Evolutionary conservation across 371 early-diverging fungal species (phyloP), one percentile per base, ranked within the genome.

Genomic region (Smittium culicis): DNA sequence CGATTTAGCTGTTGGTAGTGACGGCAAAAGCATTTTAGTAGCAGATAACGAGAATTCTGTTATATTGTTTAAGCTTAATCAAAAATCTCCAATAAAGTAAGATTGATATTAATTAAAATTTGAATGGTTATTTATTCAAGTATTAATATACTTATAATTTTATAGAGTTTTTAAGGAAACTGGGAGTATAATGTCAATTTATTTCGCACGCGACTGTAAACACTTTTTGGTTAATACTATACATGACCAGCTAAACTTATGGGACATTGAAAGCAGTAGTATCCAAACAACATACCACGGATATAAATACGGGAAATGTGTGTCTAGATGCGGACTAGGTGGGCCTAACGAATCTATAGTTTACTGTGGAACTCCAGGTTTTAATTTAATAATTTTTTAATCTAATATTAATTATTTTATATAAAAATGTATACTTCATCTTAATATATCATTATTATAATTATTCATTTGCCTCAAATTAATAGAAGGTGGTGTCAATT

Each of bases 321-420:
- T 96, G 32, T 91, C 96, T 65, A 85, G 98, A 64, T 93, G 92
- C 2, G 87, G 92, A 14, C 89, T 97, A 76, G 96, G 94, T 5
- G 97, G 97, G 1, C 71, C 75, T 55, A 82, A 90, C 66, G 88
- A 91, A 67, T 79, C 82, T 2, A 90, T 94, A 69, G 81, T 96
- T 14, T 72, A 88, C 1, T 88, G 90, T 68, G 98, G 97, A 3
- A 93, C 93, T 72, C 94, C 94, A 82, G 89, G 88, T 86, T 71
- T n/a, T n/a, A n/a, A n/a, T n/a, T n/a, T n/a, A n/a, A n/a, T n/a
- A n/a, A n/a, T n/a, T n/a, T n/a, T n/a, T n/a, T n/a, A n/a, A n/a
- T n/a, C n/a, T n/a, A n/a, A n/a, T n/a, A n/a, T n/a, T n/a, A n/a
- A n/a, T n/a, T n/a, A n/a, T n/a, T n/a, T n/a, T n/a, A n/a, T n/a